Percentiles rank a stretch among this genome's conserved stretches.
phyloP scores from a whole-genome alignment of 2,329 filamentous ascomycete species.

The Diaporthe nobilis region DNA sequence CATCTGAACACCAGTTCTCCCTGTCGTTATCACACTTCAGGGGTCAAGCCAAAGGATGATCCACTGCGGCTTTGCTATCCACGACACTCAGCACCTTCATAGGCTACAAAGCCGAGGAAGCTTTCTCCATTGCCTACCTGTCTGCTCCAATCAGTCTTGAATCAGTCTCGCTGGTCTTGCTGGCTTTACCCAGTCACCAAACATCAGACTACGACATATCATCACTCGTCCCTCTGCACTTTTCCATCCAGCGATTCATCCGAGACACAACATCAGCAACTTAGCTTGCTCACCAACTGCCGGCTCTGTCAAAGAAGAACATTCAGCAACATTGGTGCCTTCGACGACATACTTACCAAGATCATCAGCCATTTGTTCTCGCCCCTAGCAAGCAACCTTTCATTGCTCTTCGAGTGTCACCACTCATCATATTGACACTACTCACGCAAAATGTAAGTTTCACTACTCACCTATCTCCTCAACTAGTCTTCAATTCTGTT shows the following conservation, averaged over 20 bases:
- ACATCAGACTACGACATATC: neutral
- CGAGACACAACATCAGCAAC: neutral
- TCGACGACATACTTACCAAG: neutral
- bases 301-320: neutral
- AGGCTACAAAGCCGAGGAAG: neutral
- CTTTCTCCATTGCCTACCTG: neutral
- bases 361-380: neutral
- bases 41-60: neutral
- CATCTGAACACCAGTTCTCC: neutral
- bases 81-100: neutral
- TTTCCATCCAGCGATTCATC: neutral
- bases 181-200: neutral
- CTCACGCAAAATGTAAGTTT: neutral
- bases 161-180: neutral
- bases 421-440: neutral
- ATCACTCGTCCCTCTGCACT: neutral
- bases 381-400: neutral
- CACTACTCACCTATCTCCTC: neutral
- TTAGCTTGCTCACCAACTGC: neutral
- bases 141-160: neutral
- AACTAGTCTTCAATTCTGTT: neutral
- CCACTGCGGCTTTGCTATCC: neutral
- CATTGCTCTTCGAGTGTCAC: too few relatives aligned
- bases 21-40: neutral
- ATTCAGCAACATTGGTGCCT: neutral